phyloP scores from a whole-genome alignment of 768 basidiomycete species.

The Leccinum broughii region DNA sequence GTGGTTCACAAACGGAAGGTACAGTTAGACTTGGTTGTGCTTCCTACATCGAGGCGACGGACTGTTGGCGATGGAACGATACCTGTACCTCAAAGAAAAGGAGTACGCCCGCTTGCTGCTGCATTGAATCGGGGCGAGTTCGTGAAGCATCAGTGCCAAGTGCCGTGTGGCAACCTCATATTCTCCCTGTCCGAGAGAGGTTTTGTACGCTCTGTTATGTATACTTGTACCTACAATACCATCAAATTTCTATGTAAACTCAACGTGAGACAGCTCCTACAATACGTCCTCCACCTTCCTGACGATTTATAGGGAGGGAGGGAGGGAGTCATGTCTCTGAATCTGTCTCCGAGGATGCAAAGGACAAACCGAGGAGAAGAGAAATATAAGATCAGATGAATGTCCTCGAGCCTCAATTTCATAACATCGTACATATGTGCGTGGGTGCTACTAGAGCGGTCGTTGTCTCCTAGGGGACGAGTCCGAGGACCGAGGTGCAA shows the following conservation, averaged over 20 bases:
- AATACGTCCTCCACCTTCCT: neutral
- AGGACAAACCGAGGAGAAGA: neutral
- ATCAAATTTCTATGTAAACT: neutral
- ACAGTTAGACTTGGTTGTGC: too few relatives aligned
- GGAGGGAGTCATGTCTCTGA: too few relatives aligned
- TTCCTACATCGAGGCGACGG: neutral
- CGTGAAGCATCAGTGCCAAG: neutral
- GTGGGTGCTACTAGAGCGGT: neutral
- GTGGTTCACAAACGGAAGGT: too few relatives aligned
- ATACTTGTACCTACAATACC: too few relatives aligned
- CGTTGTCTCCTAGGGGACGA: neutral
- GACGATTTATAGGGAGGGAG: too few relatives aligned
- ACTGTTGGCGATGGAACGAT: neutral
- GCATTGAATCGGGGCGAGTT: neutral
- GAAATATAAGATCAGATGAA: neutral
- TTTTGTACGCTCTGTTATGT: neutral
- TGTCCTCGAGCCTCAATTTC: neutral
- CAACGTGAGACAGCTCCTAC: neutral
- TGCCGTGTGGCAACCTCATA: neutral
- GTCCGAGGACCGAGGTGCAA: neutral
- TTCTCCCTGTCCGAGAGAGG: neutral
- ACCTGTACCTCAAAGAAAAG: neutral
- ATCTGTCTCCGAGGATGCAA: neutral
- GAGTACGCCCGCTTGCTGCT: too few relatives aligned
- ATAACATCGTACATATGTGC: neutral